A percentile compares a stretch with the other conserved stretches of the same genome.
phyloP scores from a whole-genome alignment of 208 protist genomes.

The Leishmania lainsoni region DNA sequence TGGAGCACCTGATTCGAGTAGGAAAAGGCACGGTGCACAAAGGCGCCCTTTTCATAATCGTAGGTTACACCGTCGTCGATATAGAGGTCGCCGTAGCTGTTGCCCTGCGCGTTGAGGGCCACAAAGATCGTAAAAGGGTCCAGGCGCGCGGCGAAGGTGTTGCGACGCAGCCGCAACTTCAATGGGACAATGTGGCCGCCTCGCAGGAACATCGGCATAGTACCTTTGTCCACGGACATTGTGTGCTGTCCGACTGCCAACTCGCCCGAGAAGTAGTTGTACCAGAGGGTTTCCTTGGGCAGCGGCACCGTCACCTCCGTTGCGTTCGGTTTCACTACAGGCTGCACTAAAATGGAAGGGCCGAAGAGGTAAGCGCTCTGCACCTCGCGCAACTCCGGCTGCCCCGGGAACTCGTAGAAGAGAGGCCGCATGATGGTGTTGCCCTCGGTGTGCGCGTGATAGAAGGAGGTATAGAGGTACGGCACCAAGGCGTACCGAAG shows the following conservation, averaged over 20 bases:
- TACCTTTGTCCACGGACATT: conserved; percentile 66
- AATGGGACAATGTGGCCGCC: conserved; percentile 93
- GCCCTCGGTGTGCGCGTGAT: conserved; percentile 79
- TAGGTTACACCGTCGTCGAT: conserved; percentile 78
- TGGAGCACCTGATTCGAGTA: conserved; percentile 47
- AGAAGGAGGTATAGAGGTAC: conserved; percentile 97
- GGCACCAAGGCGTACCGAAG: conserved; percentile 95
- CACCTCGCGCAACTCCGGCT: conserved; percentile 82
- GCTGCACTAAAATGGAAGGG: conserved; percentile 85
- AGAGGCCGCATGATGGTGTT: conserved; percentile 94
- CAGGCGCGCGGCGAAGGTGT: conserved; percentile 64
- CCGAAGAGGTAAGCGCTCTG: conserved; percentile 94
- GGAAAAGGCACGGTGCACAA: conserved; percentile 52
- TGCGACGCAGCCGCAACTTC: conserved; percentile 91
- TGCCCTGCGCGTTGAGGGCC: conserved; percentile 72
- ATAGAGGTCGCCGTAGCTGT: conserved; percentile 75
- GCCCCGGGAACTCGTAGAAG: conserved; percentile 94
- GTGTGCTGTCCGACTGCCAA: neutral
- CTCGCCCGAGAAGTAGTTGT: conserved; percentile 68
- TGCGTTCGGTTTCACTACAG: conserved; percentile 67
- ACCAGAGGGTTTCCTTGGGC: conserved; percentile 75
- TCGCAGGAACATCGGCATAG: conserved; percentile 94
- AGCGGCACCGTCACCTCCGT: conserved; percentile 70
- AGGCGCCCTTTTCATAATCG: conserved; percentile 62
- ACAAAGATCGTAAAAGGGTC: conserved; percentile 96